These are phyloP conservation scores for Candida maltosa DNA, from an alignment of 805 yeast species.

Conservation along the genomic window DNA sequence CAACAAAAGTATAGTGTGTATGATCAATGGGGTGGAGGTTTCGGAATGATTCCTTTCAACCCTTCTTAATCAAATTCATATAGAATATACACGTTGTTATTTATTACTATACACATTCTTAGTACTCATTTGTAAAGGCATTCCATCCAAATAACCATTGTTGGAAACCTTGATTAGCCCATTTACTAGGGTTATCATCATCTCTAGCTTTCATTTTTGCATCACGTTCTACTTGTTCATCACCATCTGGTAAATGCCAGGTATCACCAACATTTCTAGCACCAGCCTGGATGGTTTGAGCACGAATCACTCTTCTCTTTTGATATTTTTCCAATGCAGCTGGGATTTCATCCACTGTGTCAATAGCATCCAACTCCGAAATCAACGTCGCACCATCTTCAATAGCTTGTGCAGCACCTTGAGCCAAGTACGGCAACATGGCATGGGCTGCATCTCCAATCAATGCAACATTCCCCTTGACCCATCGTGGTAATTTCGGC, in stretches of 20 bases:
- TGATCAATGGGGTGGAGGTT: slow-evolving; percentile 31
- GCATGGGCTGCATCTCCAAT: slow-evolving; percentile 36
- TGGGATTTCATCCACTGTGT: slow-evolving; percentile 15
- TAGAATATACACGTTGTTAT: slow-evolving; percentile 9
- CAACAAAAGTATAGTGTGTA: slow-evolving; percentile 14
- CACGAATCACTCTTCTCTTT: slow-evolving; percentile 19
- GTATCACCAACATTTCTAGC: slow-evolving; percentile 15
- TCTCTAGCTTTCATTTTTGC: slow-evolving; percentile 11
- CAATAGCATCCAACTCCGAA: slow-evolving; percentile 14
- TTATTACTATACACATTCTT: no score
- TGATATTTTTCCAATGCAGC: slow-evolving; percentile 12
- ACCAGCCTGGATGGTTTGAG: slow-evolving; percentile 21
- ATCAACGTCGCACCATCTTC: slow-evolving; percentile 30
- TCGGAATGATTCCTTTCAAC: slow-evolving; percentile 42
- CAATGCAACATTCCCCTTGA: slow-evolving; percentile 23
- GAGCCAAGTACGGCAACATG: slow-evolving; percentile 30
- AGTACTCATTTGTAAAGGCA: slow-evolving; percentile 22
- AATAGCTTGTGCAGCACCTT: slow-evolving; percentile 31
- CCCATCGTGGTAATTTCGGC: slow-evolving; percentile 22
- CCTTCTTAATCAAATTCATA: slow-evolving; percentile 25
- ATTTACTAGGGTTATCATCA: slow-evolving; percentile 17
- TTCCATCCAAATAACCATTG: slow-evolving; percentile 23
- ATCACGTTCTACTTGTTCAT: slow-evolving; percentile 21
- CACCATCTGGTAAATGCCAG: slow-evolving; percentile 26
- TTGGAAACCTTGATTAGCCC: slow-evolving; percentile 24